Evolutionary conservation across 2,329 filamentous ascomycete genomes (phyloP).

Genomic region (Ascocoryne sarcoides): DNA sequence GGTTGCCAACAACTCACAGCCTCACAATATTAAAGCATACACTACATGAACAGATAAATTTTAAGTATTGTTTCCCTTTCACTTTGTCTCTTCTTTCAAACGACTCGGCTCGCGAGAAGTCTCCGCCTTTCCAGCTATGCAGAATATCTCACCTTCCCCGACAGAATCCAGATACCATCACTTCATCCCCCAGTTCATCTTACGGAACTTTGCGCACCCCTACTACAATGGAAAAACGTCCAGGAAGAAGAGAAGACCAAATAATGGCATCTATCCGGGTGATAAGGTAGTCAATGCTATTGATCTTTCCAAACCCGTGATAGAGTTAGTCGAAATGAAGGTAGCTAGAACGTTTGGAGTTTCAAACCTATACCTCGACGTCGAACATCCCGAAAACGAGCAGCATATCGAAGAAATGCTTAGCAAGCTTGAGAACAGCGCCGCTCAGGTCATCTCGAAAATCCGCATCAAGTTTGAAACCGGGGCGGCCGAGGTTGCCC

Average conservation of each 20-base stretch:
- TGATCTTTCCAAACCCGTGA: conserved; percentile 10
- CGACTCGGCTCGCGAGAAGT: no score
- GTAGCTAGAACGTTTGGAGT: conserved; percentile 24
- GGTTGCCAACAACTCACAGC: no score
- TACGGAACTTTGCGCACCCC: conserved; percentile 27
- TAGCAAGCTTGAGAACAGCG: conserved; percentile 20
- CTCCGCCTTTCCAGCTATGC: no score
- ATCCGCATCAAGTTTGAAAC: conserved; percentile 16
- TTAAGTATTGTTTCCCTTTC: no score
- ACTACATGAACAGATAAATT: no score
- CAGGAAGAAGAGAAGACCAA: conserved; percentile 3
- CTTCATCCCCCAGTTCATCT: conserved; percentile 30
- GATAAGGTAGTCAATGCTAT: conserved; percentile 19
- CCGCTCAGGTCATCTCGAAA: conserved; percentile 16
- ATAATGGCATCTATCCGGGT: conserved; percentile 5
- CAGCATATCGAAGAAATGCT: conserved; percentile 25
- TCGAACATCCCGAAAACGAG: conserved; percentile 8
- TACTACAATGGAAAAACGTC: conserved; percentile 4
- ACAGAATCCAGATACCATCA: conserved; percentile 27
- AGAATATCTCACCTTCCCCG: no score
- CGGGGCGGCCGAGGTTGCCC: conserved; percentile 15
- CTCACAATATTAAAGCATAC: no score
- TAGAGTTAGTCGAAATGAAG: conserved; percentile 12
- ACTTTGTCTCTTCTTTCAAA: no score
- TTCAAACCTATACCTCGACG: conserved; percentile 27